A percentile compares a stretch with the other conserved stretches of the same genome.
Evolutionary conservation across 2,329 filamentous ascomycete genomes (phyloP).

Genomic region (Hypoxylon sp.): DNA sequence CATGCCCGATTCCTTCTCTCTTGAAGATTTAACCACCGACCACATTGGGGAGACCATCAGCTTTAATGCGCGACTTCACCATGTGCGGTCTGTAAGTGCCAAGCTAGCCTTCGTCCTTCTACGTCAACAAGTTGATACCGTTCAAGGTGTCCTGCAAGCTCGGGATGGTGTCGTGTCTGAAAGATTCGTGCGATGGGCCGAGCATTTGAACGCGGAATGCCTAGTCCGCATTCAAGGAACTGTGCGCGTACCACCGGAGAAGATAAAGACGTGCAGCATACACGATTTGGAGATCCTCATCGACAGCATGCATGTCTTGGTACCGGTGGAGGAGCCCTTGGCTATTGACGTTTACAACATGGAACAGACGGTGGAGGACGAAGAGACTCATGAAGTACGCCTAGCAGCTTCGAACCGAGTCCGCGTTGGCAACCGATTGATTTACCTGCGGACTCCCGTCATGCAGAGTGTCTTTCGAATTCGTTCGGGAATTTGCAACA

Average conservation of each 20-base stretch:
- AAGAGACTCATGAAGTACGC: constrained; percentile 57
- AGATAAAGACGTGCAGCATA: constrained; percentile 79
- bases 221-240: constrained; percentile 81
- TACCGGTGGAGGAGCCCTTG: constrained; percentile 59
- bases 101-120: constrained; percentile 88
- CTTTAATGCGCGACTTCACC: constrained; percentile 80
- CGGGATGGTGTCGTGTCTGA: constrained; percentile 71
- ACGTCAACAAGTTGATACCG: constrained; percentile 83
- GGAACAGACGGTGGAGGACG: constrained; percentile 54
- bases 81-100: constrained; percentile 83
- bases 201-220: constrained; percentile 82
- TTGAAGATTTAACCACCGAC: constrained; percentile 54
- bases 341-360: constrained; percentile 64
- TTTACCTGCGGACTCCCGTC: constrained; percentile 86
- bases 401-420: constrained; percentile 75
- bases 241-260: constrained; percentile 78
- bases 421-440: constrained; percentile 80
- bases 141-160: constrained; percentile 80
- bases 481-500: constrained; percentile 81
- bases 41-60: constrained; percentile 69
- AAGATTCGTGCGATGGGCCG: constrained; percentile 87
- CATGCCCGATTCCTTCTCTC: constrained; percentile 56
- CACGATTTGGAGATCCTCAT: constrained; percentile 82
- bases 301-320: constrained; percentile 63
- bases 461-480: constrained; percentile 91